Base-by-base conservation (phyloP, 2,329 filamentous ascomycete species). In the Hortaea sp. region DNA sequence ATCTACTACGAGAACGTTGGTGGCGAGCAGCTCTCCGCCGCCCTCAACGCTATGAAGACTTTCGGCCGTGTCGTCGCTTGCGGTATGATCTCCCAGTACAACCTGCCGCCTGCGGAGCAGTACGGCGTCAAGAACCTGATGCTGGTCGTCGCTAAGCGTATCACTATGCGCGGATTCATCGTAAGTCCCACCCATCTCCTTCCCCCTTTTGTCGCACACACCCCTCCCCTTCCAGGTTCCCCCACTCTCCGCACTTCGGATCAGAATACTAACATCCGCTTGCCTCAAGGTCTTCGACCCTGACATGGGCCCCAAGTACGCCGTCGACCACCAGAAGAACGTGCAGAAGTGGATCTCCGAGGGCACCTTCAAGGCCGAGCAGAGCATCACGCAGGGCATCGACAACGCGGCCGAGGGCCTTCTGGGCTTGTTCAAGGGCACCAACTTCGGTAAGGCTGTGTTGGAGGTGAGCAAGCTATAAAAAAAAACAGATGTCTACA, bases 401-500 rank as follows among this genome's bases (percentile, higher is more conserved):
- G 88, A 94, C 50, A 81, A 85, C 50, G 82, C 82, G 1, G 70
- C 79, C 5, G 77, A 88, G 47, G 88, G 83, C 0, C 73, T 94
- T 49, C 66, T 90, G 9, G 84, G 80, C 9, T 81, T 94, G 71
- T 73, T 92, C 45, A 64, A 77, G 59, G 88, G 88, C 41, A 76
- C 84, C 66, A 94, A 94, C 71, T 85, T 88, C 67, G 88, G 88
- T 56, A 94, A 94, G 77, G 84, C 86, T 11, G 77, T 92, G 20
- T 60, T 92, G 58, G 84, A 86, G 72, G 78, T 83, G 56, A 53
- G 49, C 39, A 51, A 53, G 52, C 32, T 52, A 2, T 35, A 35
- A n/a, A n/a, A 9, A n/a, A n/a, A n/a, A n/a, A n/a, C n/a, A n/a
- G 32, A n/a, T 35, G 32, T 2, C 4, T 9, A 9, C n/a, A 35